These are phyloP conservation scores for Cyphellophora europaea DNA, from an alignment of 2,329 filamentous ascomycete species.

Conservation along the genomic window DNA sequence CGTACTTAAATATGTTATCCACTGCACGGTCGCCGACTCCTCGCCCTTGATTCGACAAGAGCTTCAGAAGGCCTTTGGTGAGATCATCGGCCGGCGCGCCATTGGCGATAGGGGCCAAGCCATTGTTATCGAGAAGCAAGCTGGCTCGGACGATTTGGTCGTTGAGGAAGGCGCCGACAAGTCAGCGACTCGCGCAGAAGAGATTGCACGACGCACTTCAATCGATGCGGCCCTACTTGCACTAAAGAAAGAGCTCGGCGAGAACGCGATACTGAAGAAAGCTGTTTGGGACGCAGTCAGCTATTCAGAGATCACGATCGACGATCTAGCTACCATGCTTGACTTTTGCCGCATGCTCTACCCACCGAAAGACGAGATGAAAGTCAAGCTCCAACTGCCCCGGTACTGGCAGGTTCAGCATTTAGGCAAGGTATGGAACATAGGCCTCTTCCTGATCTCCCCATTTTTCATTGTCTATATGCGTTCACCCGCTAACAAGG, in stretches of 20 bases:
- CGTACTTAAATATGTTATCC: constrained; percentile 48
- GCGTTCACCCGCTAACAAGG: too few relatives aligned
- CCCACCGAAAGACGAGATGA: constrained; percentile 39
- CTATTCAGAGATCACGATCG: constrained; percentile 39
- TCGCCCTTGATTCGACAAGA: constrained; percentile 49
- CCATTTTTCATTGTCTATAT: too few relatives aligned
- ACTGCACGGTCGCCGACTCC: constrained; percentile 45
- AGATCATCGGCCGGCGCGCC: constrained; percentile 48
- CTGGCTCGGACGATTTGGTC: constrained; percentile 37
- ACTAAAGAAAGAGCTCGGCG: constrained; percentile 43
- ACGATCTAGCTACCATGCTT: constrained; percentile 47
- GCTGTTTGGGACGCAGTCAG: constrained; percentile 49
- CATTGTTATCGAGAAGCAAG: constrained; percentile 46
- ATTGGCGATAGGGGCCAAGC: constrained; percentile 36
- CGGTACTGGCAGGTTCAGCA: constrained; percentile 48
- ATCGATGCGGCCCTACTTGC: constrained; percentile 50
- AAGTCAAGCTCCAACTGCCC: constrained; percentile 44
- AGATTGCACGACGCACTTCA: constrained; percentile 45
- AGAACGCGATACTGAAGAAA: constrained; percentile 40
- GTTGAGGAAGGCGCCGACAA: constrained; percentile 37
- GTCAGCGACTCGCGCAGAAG: constrained; percentile 33
- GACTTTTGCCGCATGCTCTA: constrained; percentile 51
- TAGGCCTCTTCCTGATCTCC: too few relatives aligned
- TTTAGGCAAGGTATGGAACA: constrained; percentile 44
- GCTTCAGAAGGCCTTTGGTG: constrained; percentile 43